Evolutionary conservation across 2,329 filamentous ascomycete species (phyloP), one percentile per base, ranked within the genome.

Genomic region (Aureobasidium sp.): DNA sequence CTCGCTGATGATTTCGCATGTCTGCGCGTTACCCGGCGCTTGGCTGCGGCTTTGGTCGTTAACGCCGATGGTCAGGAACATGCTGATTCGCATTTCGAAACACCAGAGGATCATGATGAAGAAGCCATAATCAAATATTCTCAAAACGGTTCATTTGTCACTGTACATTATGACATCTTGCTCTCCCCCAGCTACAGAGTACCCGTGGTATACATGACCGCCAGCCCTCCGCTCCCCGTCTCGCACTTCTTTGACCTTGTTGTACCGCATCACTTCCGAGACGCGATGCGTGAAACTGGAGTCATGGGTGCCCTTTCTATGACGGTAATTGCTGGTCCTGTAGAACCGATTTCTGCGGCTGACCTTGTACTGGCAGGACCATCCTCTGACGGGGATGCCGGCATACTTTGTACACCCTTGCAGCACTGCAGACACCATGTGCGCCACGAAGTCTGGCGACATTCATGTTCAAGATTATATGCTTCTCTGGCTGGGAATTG

Each of bases 371-470:
- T 30, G n/a, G 25, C 59, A 93, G 85, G 86, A 95, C 74, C 91
- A 97, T 79, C 93, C 94, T 58, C 75, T 89, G 63, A 90, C 86
- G 62, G 88, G 88, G 59, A 75, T 86, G 62, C 90, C 91, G 44
- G 84, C 85, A 54, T 97, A 93, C 75, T 97, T 96, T 75, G 82
- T 97, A 68, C 94, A 99, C 76, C 93, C 94, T 29, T 97, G 94
- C 76, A 85, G 90, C 72, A 89, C 94, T 9, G 89, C 88, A 61
- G 88, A 93, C 66, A 89, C 89, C 58, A 89, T 97, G 82, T 79
- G 79, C 67, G 79, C 71, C 78, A 80, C 69, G 73, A 14, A 68
- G 69, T 54, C 67, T 49, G 5, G 59, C 67, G 61, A 69, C n/a
- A 66, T 78, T 48, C 74, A 68, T 21, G 73, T 78, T 6, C 72